Evolutionary conservation across 1,284 basidiomycete genomes (phyloP).

Genomic region (Papiliotrema fonsecae): DNA sequence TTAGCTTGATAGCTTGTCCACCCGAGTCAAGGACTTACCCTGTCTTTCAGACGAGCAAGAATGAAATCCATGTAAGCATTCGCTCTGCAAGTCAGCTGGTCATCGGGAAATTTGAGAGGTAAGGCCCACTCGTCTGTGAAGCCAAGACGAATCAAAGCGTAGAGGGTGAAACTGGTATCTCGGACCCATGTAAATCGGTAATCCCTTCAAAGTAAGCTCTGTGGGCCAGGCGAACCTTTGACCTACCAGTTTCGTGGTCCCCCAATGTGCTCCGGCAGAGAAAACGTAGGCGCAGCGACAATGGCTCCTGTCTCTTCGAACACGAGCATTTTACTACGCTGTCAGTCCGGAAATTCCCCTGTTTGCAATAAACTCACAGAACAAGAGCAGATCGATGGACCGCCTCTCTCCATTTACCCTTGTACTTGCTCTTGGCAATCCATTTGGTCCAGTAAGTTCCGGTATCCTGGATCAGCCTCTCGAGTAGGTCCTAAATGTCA

Average conservation of each 20-base stretch:
- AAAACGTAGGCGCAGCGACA: conserved; percentile 88
- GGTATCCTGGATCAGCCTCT: conserved; percentile 52
- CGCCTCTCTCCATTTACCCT: conserved; percentile 87
- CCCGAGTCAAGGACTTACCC: conserved; percentile 35
- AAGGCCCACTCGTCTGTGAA: conserved; percentile 78
- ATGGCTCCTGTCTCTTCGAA: conserved; percentile 61
- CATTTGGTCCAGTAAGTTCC: conserved; percentile 80
- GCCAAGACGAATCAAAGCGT: conserved; percentile 82
- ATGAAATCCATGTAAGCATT: conserved; percentile 79
- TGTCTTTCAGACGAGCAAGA: conserved; percentile 68
- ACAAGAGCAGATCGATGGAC: conserved; percentile 84
- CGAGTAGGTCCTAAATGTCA: conserved; percentile 20
- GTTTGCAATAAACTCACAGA: conserved; percentile 40
- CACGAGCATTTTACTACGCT: conserved; percentile 45
- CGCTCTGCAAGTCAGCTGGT: conserved; percentile 13
- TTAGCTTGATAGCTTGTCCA: conserved; percentile 8
- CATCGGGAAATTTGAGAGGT: not conserved
- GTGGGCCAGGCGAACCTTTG: not conserved
- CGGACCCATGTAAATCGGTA: conserved; percentile 59
- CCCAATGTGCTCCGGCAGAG: conserved; percentile 82
- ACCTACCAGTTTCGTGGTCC: conserved; percentile 72
- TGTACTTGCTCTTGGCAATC: conserved; percentile 66
- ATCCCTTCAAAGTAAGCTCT: conserved; percentile 19
- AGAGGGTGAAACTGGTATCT: conserved; percentile 85
- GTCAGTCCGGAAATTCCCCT: conserved; percentile 46